Evolutionary conservation across 1,284 basidiomycete genomes (phyloP).

Genomic region (Marasmius fiardii): DNA sequence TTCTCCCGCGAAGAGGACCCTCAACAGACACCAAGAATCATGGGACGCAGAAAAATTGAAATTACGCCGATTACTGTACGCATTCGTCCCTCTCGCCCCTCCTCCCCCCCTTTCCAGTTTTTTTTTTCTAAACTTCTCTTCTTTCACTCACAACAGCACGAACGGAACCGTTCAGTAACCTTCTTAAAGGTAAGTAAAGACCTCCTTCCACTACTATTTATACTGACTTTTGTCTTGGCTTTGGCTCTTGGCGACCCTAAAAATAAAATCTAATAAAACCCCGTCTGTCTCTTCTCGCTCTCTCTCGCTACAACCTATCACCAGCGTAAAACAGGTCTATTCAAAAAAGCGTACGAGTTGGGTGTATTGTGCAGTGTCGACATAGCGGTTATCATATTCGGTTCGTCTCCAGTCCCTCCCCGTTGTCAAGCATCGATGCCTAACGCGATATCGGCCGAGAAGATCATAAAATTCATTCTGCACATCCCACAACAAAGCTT

Average conservation of each 20-base stretch:
- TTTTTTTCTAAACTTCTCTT: not conserved
- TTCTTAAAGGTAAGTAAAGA: not conserved
- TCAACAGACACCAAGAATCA: not conserved
- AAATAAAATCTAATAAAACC: not conserved
- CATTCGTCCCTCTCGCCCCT: not conserved
- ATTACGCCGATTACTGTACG: not conserved
- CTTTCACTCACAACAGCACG: not conserved
- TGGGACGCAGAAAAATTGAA: not conserved
- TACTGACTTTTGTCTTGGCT: not conserved
- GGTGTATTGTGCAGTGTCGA: conserved; percentile 19
- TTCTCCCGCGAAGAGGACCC: too few species aligned
- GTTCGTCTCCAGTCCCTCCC: not conserved
- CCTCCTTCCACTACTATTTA: not conserved
- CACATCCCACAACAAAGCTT: not conserved
- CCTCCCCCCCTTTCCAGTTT: not conserved
- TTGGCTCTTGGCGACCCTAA: not conserved
- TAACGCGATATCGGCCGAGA: too few species aligned
- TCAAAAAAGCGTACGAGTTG: conserved; percentile 28
- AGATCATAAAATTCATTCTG: not conserved
- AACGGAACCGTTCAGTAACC: not conserved
- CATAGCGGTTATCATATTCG: not conserved
- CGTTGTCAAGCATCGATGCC: too few species aligned
- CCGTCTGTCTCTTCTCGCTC: conserved; percentile 4
- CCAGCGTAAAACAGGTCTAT: conserved; percentile 27
- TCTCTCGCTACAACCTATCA: too few species aligned